A percentile compares a stretch with the other conserved stretches of the same genome.
These are phyloP conservation scores for Salix viminalis DNA, from an alignment of 345 rosid species.

Conservation along the genomic window DNA sequence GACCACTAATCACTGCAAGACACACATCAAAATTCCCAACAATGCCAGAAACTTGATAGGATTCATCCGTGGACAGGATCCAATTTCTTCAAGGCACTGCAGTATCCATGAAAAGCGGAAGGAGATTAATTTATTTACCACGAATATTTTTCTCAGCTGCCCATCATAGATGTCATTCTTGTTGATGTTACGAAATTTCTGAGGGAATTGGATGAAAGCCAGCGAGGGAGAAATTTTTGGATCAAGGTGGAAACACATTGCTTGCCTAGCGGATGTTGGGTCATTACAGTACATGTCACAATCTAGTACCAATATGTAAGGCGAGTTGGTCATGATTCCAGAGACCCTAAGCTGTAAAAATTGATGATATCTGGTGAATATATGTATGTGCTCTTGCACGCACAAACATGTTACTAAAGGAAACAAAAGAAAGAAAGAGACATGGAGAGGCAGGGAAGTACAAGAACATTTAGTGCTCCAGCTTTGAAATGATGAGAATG, in stretches of 20 bases:
- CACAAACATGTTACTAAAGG: background rate
- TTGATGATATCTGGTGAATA: background rate
- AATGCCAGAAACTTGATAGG: background rate
- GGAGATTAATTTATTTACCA: background rate
- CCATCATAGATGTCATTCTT: slow-evolving; percentile 42
- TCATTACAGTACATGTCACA: slow-evolving; percentile 54
- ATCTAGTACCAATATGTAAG: slow-evolving; percentile 37
- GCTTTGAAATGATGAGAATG: slow-evolving; percentile 46
- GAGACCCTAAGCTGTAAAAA: slow-evolving; percentile 49
- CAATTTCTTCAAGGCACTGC: background rate
- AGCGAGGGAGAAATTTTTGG: slow-evolving; percentile 25
- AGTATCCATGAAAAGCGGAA: background rate
- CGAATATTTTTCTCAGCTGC: slow-evolving; percentile 17
- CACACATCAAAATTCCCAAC: background rate
- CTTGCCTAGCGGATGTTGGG: slow-evolving; percentile 41
- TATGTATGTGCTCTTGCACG: background rate
- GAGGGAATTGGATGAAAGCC: slow-evolving; percentile 47
- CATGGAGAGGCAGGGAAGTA: slow-evolving; percentile 10
- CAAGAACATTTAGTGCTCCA: slow-evolving; percentile 52
- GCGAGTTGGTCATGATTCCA: slow-evolving; percentile 39
- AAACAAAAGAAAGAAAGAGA: background rate
- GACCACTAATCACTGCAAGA: background rate
- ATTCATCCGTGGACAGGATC: background rate
- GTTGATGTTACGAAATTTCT: slow-evolving; percentile 31
- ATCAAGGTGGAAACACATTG: slow-evolving; percentile 43